Evolutionary conservation across 495 filamentous ascomycete genomes (phyloP), one percentile per base, ranked within the genome.

Genomic region (Talaromyces ruber): DNA sequence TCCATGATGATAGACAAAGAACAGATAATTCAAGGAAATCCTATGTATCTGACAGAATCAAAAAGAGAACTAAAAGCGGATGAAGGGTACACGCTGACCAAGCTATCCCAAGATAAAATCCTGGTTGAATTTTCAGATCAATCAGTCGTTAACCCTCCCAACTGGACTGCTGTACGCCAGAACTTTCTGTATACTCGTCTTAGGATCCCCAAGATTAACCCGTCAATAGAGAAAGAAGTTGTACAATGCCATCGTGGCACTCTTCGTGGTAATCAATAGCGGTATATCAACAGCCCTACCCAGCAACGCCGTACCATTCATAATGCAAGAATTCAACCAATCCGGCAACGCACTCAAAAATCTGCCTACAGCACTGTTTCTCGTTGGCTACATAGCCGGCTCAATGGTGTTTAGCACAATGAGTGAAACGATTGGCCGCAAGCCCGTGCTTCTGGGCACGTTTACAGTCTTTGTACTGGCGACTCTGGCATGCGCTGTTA

Each of bases 311-410:
- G 81, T 84, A 43, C 80, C 78, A 8, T 79, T 74, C 53, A 78
- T 77, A 65, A 71, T 75, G 68, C 64, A 74, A n/a, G 70, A 76
- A n/a, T 76, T 77, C 63, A 37, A 68, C 54, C 57, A 70, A 26
- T 62, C 64, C 76, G 74, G 70, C 18, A 34, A 75, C 62, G 58
- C 67, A 6, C 77, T 84, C 43, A 78, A 84, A 43, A 84, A 88
- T 21, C 76, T 94, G 6, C 90, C 90, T 11, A 90, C 88, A 0
- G 89, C 88, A 0, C 82, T 92, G 1, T 94, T 85, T 62, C 76
- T 92, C 0, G 77, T 92, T 25, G 90, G 88, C 30, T 91, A 89
- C 64, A 76, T 86, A 12, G 68, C 88, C 14, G 88, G 87, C 0
- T 86, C 88, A 1, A 58, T 90, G 11, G 62, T 86, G 4, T 89